A percentile compares a stretch with the other conserved stretches of the same genome.
phyloP scores from a whole-genome alignment of 78 protist species.

The Dictyostelium citrinum region DNA sequence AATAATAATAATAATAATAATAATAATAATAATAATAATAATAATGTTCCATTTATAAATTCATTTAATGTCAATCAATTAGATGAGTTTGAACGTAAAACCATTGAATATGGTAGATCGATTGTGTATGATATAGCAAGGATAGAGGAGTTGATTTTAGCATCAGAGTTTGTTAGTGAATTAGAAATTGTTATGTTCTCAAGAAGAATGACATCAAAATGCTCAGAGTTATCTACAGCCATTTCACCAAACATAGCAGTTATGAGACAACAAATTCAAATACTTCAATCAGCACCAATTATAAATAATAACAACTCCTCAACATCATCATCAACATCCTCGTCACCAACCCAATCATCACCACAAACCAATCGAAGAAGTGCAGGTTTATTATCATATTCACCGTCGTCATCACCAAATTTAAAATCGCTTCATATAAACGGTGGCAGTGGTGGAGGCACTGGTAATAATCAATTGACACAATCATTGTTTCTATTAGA shows the following conservation, averaged over 20 bases:
- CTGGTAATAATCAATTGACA: neutral
- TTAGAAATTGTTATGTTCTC: constrained; percentile 78
- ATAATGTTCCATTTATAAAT: neutral
- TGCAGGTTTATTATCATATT: neutral
- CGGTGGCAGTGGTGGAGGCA: too few species aligned
- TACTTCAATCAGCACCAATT: neutral
- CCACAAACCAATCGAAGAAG: neutral
- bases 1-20: neutral
- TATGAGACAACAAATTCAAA: neutral
- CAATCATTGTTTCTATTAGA: neutral
- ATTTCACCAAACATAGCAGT: neutral
- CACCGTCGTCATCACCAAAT: constrained; percentile 1
- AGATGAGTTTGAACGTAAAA: constrained; percentile 30
- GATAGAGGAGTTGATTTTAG: constrained; percentile 33
- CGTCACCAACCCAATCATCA: neutral
- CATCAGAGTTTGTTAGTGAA: constrained; percentile 52
- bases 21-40: neutral
- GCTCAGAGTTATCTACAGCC: constrained; percentile 24
- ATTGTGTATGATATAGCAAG: constrained; percentile 32
- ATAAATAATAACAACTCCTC: too few species aligned
- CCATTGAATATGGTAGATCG: constrained; percentile 45
- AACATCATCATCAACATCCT: neutral
- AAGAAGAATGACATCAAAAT: constrained; percentile 59
- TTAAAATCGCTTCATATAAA: neutral
- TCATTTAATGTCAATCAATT: neutral